These are phyloP conservation scores for Effrenium voratum DNA, from an alignment of 73 alveolate genomes.

Conservation along the genomic window DNA sequence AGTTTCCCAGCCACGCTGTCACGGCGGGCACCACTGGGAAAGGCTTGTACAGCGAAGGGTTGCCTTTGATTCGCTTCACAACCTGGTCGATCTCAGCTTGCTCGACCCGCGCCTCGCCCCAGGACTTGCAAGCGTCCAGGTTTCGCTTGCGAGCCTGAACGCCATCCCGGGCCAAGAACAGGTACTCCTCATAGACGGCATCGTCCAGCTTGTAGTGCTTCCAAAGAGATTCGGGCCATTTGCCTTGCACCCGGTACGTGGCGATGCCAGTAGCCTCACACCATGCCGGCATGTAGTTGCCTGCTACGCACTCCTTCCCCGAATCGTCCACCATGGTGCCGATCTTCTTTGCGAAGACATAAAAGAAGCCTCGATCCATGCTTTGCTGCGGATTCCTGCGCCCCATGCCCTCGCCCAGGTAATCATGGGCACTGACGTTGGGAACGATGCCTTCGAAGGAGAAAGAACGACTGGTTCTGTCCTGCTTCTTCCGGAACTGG, in stretches of 20 bases:
- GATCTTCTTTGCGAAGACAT: neutral
- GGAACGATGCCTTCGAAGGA: neutral
- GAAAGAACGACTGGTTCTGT: neutral
- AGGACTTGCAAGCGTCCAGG: neutral
- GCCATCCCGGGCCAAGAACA: neutral
- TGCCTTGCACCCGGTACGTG: conserved; percentile 24
- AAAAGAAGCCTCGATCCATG: neutral
- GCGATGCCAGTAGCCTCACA: neutral
- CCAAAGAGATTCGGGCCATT: neutral
- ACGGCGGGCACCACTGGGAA: neutral
- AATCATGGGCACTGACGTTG: neutral
- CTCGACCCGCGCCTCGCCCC: neutral
- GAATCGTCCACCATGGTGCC: neutral
- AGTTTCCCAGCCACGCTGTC: neutral
- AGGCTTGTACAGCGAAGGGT: neutral
- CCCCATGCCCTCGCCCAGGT: neutral
- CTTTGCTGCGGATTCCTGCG: neutral
- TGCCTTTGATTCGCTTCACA: neutral
- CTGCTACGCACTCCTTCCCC: neutral
- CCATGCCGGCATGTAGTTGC: conserved; percentile 16
- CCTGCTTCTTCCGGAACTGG: neutral
- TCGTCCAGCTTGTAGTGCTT: conserved; percentile 8
- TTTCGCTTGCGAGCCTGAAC: neutral
- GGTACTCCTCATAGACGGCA: neutral
- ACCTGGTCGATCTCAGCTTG: neutral